Conservation (phyloP, 2,329 filamentous ascomycete genomes). For the Diaporthe batatas region DNA sequence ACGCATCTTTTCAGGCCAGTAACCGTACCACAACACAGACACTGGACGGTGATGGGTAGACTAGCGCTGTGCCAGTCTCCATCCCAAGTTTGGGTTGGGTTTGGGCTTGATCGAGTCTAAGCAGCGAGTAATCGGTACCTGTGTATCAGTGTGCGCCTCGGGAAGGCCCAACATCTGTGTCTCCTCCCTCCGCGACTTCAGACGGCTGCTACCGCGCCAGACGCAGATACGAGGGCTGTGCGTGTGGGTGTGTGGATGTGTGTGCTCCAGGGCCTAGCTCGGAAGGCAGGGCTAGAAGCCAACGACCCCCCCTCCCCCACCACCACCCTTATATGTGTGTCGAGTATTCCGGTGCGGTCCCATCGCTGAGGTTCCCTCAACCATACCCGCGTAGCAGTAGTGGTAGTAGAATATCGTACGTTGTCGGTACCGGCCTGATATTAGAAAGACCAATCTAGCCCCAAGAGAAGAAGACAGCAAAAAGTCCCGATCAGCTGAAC, state of each 20-base stretch:
- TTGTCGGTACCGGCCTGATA: neutral
- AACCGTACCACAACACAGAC: neutral
- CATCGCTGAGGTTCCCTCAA: neutral
- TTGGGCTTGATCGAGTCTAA: constrained; percentile 35
- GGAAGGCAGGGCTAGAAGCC: neutral
- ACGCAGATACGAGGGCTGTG: constrained; percentile 35
- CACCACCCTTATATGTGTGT: constrained; percentile 20
- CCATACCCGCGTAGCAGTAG: neutral
- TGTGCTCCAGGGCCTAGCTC: neutral
- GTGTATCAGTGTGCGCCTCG: constrained; percentile 7
- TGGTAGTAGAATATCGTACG: neutral
- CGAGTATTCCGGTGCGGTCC: neutral
- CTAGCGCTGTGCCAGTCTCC: constrained; percentile 20
- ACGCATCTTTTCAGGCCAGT: neutral
- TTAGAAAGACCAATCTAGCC: neutral
- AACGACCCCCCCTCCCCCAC: no score
- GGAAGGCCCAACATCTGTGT: neutral
- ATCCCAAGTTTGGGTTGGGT: constrained; percentile 1
- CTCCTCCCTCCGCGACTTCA: neutral
- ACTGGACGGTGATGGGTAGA: neutral
- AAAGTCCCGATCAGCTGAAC: neutral
- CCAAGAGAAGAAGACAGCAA: neutral
- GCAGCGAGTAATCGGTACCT: constrained; percentile 34
- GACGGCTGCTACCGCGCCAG: constrained; percentile 28
- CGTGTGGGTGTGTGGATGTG: no score